A percentile compares a stretch with the other conserved stretches of the same genome.
Evolutionary conservation across 2,329 filamentous ascomycete genomes (phyloP).

Genomic region (Pyricularia sp.): DNA sequence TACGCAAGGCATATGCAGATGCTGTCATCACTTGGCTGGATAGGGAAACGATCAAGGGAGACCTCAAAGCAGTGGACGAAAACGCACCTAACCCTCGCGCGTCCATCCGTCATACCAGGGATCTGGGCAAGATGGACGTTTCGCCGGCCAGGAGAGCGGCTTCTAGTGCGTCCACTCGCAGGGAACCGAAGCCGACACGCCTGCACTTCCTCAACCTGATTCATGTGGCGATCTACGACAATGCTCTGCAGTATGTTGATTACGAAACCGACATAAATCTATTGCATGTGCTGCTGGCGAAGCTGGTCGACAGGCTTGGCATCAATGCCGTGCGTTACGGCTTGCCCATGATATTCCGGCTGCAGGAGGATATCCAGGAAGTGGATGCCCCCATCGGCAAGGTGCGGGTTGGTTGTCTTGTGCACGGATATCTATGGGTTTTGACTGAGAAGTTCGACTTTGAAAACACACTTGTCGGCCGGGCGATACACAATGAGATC

Average conservation of each 20-base stretch:
- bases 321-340: constrained; percentile 73
- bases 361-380: constrained; percentile 75
- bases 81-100: constrained; percentile 21
- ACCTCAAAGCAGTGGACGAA: constrained; percentile 54
- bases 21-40: constrained; percentile 77
- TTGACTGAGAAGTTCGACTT: constrained; percentile 71
- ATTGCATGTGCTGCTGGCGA: constrained; percentile 67
- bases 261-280: constrained; percentile 67
- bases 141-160: constrained; percentile 51
- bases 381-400: constrained; percentile 59
- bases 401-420: constrained; percentile 71
- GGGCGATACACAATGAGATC: constrained; percentile 68
- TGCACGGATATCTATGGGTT: constrained; percentile 83
- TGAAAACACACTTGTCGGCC: constrained; percentile 58
- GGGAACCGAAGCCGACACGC: constrained; percentile 44
- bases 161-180: constrained; percentile 56
- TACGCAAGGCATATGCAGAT: constrained; percentile 79
- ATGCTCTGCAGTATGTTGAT: constrained; percentile 63
- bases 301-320: constrained; percentile 66
- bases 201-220: constrained; percentile 74
- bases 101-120: background rate
- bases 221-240: constrained; percentile 85
- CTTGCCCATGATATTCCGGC: constrained; percentile 77
- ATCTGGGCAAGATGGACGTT: background rate
- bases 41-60: constrained; percentile 61